These are phyloP conservation scores for Excoecaria agallocha DNA, from an alignment of 345 rosid species.

Conservation along the genomic window DNA sequence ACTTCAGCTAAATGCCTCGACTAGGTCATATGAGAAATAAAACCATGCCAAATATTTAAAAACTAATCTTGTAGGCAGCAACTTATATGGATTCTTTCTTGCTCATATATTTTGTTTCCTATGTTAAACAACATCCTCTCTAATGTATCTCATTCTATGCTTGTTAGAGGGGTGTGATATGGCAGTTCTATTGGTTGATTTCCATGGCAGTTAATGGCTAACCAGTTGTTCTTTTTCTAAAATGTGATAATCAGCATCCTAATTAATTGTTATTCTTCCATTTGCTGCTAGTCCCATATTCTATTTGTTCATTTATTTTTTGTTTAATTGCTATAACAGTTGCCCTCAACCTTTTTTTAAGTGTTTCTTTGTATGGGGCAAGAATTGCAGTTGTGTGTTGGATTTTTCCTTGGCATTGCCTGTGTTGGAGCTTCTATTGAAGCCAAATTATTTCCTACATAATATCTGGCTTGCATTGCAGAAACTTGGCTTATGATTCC, in stretches of 20 bases:
- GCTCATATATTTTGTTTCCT: not conserved
- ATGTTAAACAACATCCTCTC: not conserved
- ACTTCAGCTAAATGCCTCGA: too few relatives aligned
- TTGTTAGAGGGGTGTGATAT: too few relatives aligned
- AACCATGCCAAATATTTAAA: not conserved
- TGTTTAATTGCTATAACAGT: not conserved
- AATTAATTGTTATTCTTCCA: too few relatives aligned
- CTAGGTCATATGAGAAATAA: too few relatives aligned
- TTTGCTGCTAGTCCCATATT: too few relatives aligned
- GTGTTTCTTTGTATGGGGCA: constrained; percentile 1
- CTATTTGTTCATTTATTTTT: too few relatives aligned
- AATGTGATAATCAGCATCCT: not conserved
- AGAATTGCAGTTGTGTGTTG: not conserved
- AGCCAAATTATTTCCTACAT: not conserved
- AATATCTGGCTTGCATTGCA: constrained; percentile 35
- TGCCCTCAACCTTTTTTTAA: not conserved
- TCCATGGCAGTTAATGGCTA: not conserved
- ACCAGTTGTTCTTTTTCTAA: not conserved
- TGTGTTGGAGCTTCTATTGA: not conserved
- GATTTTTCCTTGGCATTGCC: not conserved
- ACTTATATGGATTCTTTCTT: not conserved
- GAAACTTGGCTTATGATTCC: constrained; percentile 68
- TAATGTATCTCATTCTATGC: not conserved
- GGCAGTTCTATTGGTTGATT: too few relatives aligned
- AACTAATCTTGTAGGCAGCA: not conserved